Evolutionary conservation across 1,139 yeast species (phyloP).

Genomic region (Candida freyschussii): DNA sequence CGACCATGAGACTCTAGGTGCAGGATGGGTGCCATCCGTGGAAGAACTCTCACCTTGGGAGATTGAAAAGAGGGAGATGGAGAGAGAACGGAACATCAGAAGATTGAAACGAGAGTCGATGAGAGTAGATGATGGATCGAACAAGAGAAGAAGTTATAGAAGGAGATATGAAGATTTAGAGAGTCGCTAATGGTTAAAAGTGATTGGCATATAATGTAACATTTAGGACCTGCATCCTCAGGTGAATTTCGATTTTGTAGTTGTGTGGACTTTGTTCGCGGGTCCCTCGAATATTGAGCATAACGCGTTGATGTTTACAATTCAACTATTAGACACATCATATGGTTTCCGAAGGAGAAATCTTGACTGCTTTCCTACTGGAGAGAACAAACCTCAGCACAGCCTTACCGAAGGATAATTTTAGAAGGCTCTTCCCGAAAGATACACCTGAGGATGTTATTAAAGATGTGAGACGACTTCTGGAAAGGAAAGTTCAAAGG

Average conservation of each 20-base stretch:
- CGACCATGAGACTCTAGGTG: conserved; percentile 57
- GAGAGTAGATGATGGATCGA: conserved; percentile 48
- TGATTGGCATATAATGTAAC: background rate
- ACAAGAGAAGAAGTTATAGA: conserved; percentile 46
- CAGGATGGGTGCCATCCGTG: conserved; percentile 85
- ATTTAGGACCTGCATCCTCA: background rate
- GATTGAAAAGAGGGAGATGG: conserved; percentile 91
- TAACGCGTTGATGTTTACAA: background rate
- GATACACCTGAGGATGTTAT: conserved; percentile 7
- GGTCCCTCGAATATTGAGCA: too few relatives aligned
- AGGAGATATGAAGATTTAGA: conserved; percentile 47
- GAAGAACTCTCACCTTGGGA: conserved; percentile 88
- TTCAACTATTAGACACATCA: background rate
- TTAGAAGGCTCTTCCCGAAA: conserved; percentile 16
- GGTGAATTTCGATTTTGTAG: background rate
- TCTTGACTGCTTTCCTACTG: conserved; percentile 14
- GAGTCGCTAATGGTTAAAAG: background rate
- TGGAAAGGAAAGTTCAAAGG: conserved; percentile 3
- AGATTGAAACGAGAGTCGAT: conserved; percentile 88
- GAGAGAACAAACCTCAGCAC: conserved; percentile 13
- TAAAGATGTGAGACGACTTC: conserved; percentile 5
- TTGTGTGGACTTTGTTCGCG: background rate
- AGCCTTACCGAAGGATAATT: conserved; percentile 8
- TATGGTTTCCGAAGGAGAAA: conserved; percentile 18
- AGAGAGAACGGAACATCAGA: conserved; percentile 86